phyloP scores from a whole-genome alignment of 768 basidiomycete genomes.

The Pleurotus platypus region DNA sequence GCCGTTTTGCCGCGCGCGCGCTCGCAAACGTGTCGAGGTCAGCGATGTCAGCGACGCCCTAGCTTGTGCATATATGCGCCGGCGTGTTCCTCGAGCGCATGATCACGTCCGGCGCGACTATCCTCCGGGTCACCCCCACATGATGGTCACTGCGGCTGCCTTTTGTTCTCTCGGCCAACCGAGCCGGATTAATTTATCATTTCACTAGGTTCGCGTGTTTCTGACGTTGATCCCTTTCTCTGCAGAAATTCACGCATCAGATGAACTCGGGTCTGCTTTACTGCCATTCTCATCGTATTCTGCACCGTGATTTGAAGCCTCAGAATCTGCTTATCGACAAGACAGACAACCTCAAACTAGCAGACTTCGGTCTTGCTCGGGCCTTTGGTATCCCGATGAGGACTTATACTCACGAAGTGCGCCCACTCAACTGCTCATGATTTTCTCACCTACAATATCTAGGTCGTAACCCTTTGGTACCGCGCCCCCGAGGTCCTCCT shows the following conservation, averaged over 20 bases:
- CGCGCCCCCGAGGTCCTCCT: constrained; percentile 98
- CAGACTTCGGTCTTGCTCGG: constrained; percentile 93
- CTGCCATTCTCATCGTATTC: constrained; percentile 92
- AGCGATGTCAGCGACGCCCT: no score
- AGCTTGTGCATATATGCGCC: no score
- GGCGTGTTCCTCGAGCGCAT: no score
- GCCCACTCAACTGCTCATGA: background rate
- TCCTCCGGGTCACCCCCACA: no score
- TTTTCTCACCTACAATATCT: background rate
- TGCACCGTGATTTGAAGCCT: constrained; percentile 96
- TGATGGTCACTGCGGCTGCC: no score
- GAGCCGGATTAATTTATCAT: no score
- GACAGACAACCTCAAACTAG: constrained; percentile 88
- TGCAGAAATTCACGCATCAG: constrained; percentile 94
- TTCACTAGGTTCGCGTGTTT: no score
- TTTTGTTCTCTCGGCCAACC: no score
- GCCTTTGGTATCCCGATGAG: constrained; percentile 98
- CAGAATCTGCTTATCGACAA: constrained; percentile 94
- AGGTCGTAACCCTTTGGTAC: constrained; percentile 99
- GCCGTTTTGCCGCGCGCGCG: background rate
- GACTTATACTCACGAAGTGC: constrained; percentile 98
- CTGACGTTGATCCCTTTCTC: background rate
- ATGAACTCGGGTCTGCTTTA: constrained; percentile 88
- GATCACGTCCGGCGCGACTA: no score
- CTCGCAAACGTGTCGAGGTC: no score